Evolutionary conservation across 352 stramenopile genomes (phyloP).

Genomic region (Phytophthora lateralis): DNA sequence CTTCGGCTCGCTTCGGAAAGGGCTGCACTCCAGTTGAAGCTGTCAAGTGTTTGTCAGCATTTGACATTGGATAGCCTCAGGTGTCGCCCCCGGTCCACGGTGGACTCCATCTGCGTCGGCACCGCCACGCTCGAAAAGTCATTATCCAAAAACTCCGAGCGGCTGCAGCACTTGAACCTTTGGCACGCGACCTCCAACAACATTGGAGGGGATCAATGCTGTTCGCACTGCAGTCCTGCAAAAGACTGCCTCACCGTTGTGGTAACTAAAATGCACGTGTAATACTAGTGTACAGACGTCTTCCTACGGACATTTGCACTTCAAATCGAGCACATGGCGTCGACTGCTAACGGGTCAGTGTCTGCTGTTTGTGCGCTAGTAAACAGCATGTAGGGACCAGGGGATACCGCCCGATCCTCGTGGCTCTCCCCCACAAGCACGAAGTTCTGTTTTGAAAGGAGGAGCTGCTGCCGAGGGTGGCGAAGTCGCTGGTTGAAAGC

Average conservation of each 20-base stretch:
- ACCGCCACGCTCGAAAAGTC: background rate
- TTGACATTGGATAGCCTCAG: constrained; percentile 16
- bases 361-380: constrained; percentile 8
- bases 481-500: too few relatives aligned
- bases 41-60: constrained; percentile 14
- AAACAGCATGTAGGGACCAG: constrained; percentile 2
- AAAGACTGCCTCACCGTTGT: too few relatives aligned
- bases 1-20: constrained; percentile 15
- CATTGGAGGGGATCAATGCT: too few relatives aligned
- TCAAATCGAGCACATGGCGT: constrained; percentile 15
- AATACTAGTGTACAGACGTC: too few relatives aligned
- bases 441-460: constrained; percentile 12
- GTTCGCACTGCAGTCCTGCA: too few relatives aligned
- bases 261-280: background rate
- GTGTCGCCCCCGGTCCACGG: constrained; percentile 12
- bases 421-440: background rate
- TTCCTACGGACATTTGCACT: constrained; percentile 6
- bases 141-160: background rate
- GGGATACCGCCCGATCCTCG: background rate
- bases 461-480: background rate
- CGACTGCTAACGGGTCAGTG: background rate
- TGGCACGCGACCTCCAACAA: too few relatives aligned
- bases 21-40: background rate
- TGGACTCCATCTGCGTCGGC: constrained; percentile 11
- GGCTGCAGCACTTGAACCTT: background rate